These are phyloP conservation scores for Yamadazyma buinensis DNA, from an alignment of 1,139 yeast species.

Conservation along the genomic window DNA sequence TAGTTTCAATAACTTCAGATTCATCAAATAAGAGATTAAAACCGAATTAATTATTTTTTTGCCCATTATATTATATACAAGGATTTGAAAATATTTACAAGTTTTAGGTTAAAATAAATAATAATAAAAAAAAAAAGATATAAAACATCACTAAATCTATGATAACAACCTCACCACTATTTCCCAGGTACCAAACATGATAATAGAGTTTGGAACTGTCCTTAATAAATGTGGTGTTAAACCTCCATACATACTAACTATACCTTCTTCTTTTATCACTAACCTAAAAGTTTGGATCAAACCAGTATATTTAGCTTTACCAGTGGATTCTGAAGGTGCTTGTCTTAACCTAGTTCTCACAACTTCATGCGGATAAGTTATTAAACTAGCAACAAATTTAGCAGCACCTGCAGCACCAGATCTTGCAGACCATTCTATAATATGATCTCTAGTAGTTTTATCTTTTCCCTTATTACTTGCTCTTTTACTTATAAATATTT, in stretches of 20 bases:
- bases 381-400: slow-evolving; percentile 83
- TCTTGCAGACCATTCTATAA: slow-evolving; percentile 90
- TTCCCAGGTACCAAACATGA: slow-evolving; percentile 99
- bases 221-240: slow-evolving; percentile 93
- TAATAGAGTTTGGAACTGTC: slow-evolving; percentile 96
- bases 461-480: slow-evolving; percentile 41
- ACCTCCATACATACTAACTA: slow-evolving; percentile 94
- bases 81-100: slow-evolving; percentile 5
- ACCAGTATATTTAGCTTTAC: slow-evolving; percentile 85
- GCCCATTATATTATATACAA: slow-evolving; percentile 13
- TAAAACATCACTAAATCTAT: slow-evolving; percentile 6
- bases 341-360: slow-evolving; percentile 94
- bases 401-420: slow-evolving; percentile 99
- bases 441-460: slow-evolving; percentile 57
- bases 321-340: slow-evolving; percentile 74
- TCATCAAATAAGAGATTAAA: slow-evolving; percentile 36
- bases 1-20: slow-evolving; percentile 85
- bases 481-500: slow-evolving; percentile 59
- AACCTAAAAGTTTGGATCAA: slow-evolving; percentile 80
- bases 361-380: slow-evolving; percentile 97
- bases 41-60: slow-evolving; percentile 26
- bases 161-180: slow-evolving; percentile 72
- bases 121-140: not conserved
- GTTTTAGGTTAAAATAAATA: not conserved
- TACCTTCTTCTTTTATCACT: slow-evolving; percentile 86